phyloP scores from a whole-genome alignment of 768 basidiomycete genomes.

The Tricholomella constricta region DNA sequence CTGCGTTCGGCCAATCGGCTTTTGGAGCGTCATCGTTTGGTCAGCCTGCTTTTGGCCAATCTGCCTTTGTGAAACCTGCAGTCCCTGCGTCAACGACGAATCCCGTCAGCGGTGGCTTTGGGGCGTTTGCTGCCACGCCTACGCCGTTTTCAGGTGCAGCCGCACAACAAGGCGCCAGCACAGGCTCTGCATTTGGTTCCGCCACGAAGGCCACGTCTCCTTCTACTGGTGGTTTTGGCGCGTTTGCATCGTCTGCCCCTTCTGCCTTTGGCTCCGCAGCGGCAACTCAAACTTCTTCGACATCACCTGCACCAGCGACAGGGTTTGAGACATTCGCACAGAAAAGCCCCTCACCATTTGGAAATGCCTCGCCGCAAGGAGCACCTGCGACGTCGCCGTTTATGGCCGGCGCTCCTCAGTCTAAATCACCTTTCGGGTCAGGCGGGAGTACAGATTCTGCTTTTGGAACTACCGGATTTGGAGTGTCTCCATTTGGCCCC shows the following conservation, averaged over 20 bases:
- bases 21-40: slow-evolving; percentile 27
- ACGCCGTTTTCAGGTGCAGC: slow-evolving; percentile 10
- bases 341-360: slow-evolving; percentile 25
- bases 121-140: slow-evolving; percentile 24
- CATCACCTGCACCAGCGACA: not conserved
- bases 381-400: slow-evolving; percentile 7
- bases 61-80: slow-evolving; percentile 40
- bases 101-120: slow-evolving; percentile 33
- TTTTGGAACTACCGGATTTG: slow-evolving; percentile 10
- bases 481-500: slow-evolving; percentile 8
- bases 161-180: not conserved
- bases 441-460: slow-evolving; percentile 5
- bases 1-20: slow-evolving; percentile 18
- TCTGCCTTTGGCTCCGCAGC: slow-evolving; percentile 27
- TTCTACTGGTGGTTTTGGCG: slow-evolving; percentile 21
- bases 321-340: slow-evolving; percentile 23
- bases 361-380: slow-evolving; percentile 2
- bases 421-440: slow-evolving; percentile 3
- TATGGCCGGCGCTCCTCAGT: not conserved
- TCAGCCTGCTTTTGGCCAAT: slow-evolving; percentile 35
- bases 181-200: not conserved
- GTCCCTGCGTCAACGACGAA: slow-evolving; percentile 18
- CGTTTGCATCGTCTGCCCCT: slow-evolving; percentile 24
- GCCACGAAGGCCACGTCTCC: not conserved
- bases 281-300: slow-evolving; percentile 1